phyloP scores from a whole-genome alignment of 768 basidiomycete species.

The Auriscalpium microsporum region DNA sequence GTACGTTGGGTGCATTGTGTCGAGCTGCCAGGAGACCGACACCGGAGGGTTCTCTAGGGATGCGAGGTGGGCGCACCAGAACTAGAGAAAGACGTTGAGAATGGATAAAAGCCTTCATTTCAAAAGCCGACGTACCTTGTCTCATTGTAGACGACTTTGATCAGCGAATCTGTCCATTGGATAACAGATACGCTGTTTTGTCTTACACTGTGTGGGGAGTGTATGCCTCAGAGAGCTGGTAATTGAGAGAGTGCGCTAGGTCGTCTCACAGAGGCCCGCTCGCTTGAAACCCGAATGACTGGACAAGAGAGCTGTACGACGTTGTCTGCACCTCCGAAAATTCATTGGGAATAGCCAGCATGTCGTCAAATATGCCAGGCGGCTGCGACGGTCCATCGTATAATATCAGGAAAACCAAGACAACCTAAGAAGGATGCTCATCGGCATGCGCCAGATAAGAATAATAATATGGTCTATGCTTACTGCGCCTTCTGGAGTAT shows the following conservation, averaged over 20 bases:
- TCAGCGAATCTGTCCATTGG: background rate
- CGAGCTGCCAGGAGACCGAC: background rate
- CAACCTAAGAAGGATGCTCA: background rate
- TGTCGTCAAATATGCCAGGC: constrained; percentile 11
- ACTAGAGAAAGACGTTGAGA: background rate
- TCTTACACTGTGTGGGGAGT: background rate
- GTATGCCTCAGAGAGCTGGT: background rate
- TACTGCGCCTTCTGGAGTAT: background rate
- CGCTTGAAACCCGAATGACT: too few relatives aligned
- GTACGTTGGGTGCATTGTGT: background rate
- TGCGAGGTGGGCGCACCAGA: background rate
- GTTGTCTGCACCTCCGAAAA: background rate
- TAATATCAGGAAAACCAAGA: background rate
- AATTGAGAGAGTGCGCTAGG: background rate
- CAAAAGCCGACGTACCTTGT: background rate
- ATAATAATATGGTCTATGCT: background rate
- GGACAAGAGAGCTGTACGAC: background rate
- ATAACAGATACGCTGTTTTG: background rate
- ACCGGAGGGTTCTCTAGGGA: background rate
- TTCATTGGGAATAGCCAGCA: constrained; percentile 7
- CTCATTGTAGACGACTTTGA: background rate
- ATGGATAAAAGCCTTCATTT: background rate
- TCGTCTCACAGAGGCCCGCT: background rate
- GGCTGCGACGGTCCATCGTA: constrained; percentile 14
- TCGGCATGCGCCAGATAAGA: background rate